Conservation (phyloP, 352 stramenopile genomes). For the Phytophthora cactorum region DNA sequence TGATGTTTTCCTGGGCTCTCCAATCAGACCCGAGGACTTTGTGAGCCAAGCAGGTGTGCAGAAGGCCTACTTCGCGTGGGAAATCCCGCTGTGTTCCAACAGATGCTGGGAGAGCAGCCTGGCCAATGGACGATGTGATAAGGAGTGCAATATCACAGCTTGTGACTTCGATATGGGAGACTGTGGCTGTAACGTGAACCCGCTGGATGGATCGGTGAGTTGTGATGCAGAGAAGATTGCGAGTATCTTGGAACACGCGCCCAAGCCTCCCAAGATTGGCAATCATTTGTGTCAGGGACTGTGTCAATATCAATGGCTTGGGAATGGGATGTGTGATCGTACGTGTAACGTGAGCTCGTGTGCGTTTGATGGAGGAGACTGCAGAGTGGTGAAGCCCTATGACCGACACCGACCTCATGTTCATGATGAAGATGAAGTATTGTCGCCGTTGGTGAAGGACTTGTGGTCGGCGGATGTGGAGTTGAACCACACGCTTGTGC, state of each 20-base stretch:
- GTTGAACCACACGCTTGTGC: conserved; percentile 67
- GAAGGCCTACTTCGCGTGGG: conserved; percentile 94
- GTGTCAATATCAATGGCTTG: conserved; percentile 85
- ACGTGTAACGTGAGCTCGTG: conserved; percentile 85
- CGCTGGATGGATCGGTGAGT: conserved; percentile 47
- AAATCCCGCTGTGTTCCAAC: conserved; percentile 88
- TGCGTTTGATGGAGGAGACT: conserved; percentile 88
- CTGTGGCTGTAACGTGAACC: conserved; percentile 83
- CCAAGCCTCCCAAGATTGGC: conserved; percentile 49
- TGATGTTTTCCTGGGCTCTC: conserved; percentile 93
- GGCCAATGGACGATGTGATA: conserved; percentile 89
- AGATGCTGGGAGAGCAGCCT: conserved; percentile 81
- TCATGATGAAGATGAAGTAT: conserved; percentile 24
- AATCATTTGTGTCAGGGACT: conserved; percentile 73
- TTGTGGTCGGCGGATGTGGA: conserved; percentile 55
- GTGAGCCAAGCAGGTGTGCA: conserved; percentile 85
- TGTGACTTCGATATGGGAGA: conserved; percentile 95
- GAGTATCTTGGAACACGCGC: conserved; percentile 56
- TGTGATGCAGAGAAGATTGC: conserved; percentile 73
- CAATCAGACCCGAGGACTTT: conserved; percentile 93
- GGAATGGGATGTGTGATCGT: conserved; percentile 79
- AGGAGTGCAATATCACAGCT: conserved; percentile 85
- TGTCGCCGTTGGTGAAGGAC: conserved; percentile 39
- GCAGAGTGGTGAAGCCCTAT: conserved; percentile 41
- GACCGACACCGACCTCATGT: conserved; percentile 16